Percentiles rank a stretch among this genome's conserved stretches.
These are phyloP conservation scores for Lithohypha guttulata DNA, from an alignment of 2,329 filamentous ascomycete species.

Conservation along the genomic window DNA sequence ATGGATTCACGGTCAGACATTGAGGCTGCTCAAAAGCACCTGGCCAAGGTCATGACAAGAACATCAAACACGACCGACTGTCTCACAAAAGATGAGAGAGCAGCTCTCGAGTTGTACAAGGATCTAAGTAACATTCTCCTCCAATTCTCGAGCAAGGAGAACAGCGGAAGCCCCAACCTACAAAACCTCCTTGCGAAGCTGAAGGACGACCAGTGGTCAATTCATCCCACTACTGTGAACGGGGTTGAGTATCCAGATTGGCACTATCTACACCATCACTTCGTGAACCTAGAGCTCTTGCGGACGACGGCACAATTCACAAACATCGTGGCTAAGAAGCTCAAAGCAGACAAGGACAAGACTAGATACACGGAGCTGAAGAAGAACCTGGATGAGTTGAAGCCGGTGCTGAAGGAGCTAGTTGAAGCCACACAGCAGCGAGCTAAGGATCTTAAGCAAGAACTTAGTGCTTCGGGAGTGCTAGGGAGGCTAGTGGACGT, in stretches of 20 bases:
- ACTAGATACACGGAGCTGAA: background rate
- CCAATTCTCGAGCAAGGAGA: background rate
- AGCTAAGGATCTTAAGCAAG: constrained; percentile 28
- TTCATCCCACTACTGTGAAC: constrained; percentile 20
- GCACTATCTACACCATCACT: constrained; percentile 31
- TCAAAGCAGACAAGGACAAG: constrained; percentile 10
- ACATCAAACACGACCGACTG: background rate
- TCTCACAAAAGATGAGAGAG: constrained; percentile 14
- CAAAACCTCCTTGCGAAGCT: background rate
- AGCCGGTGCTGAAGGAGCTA: background rate
- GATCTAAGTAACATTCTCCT: background rate
- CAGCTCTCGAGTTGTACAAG: background rate
- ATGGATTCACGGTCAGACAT: background rate
- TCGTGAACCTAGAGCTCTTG: constrained; percentile 32
- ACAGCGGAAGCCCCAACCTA: background rate
- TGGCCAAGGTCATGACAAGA: background rate
- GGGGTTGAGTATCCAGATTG: constrained; percentile 27
- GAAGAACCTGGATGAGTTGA: background rate
- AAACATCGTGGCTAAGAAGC: constrained; percentile 11
- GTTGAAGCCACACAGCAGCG: constrained; percentile 28
- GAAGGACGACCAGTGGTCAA: background rate
- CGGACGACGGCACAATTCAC: constrained; percentile 30
- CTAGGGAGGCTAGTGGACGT: constrained; percentile 33
- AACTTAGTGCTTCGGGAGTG: constrained; percentile 30
- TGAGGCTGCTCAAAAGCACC: background rate